These are phyloP conservation scores for Lenwebbia sp. DNA, from an alignment of 345 rosid species.

Conservation along the genomic window DNA sequence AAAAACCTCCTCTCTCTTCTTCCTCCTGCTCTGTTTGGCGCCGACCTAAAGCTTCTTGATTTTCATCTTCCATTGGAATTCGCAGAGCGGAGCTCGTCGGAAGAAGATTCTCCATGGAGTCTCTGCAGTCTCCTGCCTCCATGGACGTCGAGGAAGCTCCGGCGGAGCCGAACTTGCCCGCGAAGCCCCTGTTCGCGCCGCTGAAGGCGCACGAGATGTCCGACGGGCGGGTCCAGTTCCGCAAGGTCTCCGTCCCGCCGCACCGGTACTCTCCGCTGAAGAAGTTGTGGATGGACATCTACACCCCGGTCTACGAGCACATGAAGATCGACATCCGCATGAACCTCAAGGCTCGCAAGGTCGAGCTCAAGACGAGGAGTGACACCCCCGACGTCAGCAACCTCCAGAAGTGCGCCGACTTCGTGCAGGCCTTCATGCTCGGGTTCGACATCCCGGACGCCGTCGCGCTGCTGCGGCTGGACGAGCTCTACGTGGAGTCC, in stretches of 20 bases:
- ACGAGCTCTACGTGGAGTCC: constrained; percentile 79
- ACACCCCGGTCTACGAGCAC: constrained; percentile 61
- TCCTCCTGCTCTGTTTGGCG: not conserved
- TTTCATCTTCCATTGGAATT: not conserved
- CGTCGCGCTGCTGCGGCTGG: constrained; percentile 59
- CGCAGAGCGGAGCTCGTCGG: not conserved
- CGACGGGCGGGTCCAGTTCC: constrained; percentile 59
- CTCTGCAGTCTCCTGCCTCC: constrained; percentile 2
- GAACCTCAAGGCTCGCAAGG: constrained; percentile 78
- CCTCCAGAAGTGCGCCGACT: constrained; percentile 83
- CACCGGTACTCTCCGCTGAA: constrained; percentile 75
- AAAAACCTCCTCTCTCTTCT: not conserved
- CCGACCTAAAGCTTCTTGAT: not conserved
- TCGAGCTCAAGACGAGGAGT: constrained; percentile 57
- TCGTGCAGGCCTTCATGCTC: constrained; percentile 81
- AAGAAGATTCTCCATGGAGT: not conserved
- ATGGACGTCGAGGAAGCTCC: constrained; percentile 43
- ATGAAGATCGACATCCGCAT: constrained; percentile 86
- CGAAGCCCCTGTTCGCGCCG: constrained; percentile 58
- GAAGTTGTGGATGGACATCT: constrained; percentile 85
- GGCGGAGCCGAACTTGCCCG: constrained; percentile 14
- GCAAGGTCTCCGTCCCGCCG: constrained; percentile 68
- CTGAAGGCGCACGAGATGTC: constrained; percentile 86
- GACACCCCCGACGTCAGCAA: constrained; percentile 71
- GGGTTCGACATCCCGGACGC: constrained; percentile 82